Evolutionary conservation across 176 grass and related monocot species (phyloP).

Genomic region (Oryza glaberrima): DNA sequence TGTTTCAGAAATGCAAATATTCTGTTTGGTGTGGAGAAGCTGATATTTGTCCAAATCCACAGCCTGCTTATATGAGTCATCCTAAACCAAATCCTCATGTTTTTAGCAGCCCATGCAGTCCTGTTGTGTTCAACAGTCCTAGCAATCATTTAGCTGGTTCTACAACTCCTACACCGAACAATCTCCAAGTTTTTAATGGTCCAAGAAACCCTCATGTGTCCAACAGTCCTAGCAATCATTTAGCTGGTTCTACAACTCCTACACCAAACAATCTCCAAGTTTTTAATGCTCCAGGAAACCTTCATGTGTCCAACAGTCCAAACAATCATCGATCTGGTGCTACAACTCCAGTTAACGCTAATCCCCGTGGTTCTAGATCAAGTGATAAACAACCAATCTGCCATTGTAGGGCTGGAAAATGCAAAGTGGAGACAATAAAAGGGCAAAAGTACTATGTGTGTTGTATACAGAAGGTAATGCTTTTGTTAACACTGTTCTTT

Average conservation of each 20-base stretch:
- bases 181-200: neutral
- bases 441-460: constrained; percentile 57
- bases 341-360: constrained; percentile 35
- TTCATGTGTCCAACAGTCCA: neutral
- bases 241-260: neutral
- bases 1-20: constrained; percentile 52
- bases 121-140: constrained; percentile 5
- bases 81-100: constrained; percentile 23
- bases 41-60: constrained; percentile 5
- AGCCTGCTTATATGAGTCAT: constrained; percentile 23
- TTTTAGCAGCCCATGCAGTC: neutral
- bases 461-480: constrained; percentile 61
- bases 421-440: constrained; percentile 14
- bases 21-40: constrained; percentile 46
- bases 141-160: neutral
- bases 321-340: neutral
- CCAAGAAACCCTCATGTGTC: neutral
- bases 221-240: neutral
- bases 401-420: constrained; percentile 64
- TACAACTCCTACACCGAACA: neutral
- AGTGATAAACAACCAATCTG: constrained; percentile 38
- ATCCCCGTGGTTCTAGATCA: constrained; percentile 25
- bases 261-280: neutral
- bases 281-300: neutral
- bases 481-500: neutral